Percentiles rank a stretch among this genome's conserved stretches.
Evolutionary conservation across 75 land plant genomes (phyloP).

Genomic region (Sequoia sempervirens): DNA sequence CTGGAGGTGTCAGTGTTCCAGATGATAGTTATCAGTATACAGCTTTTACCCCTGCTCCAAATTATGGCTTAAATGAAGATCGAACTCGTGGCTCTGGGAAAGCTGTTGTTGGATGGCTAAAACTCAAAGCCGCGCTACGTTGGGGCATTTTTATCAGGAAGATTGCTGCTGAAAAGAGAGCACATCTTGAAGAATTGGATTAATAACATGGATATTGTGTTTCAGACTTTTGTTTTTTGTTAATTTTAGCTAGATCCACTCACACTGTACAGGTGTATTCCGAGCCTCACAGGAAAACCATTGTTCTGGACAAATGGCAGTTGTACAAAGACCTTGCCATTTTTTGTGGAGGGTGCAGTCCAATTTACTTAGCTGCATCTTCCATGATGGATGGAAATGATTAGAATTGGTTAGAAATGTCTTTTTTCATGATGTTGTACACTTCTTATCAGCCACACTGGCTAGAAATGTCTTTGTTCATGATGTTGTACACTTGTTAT

Average conservation of each 20-base stretch:
- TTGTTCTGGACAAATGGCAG: not conserved
- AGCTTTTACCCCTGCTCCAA: constrained; percentile 43
- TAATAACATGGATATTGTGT: not conserved
- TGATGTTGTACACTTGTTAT: not conserved
- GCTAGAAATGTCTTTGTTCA: not conserved
- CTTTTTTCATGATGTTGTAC: not conserved
- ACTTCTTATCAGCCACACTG: not conserved
- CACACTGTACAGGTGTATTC: constrained; percentile 4
- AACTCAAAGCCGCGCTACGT: constrained; percentile 89
- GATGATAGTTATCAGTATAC: constrained; percentile 53
- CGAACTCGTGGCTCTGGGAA: constrained; percentile 51
- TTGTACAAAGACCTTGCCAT: not conserved
- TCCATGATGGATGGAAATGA: not conserved
- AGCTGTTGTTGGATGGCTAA: constrained; percentile 90
- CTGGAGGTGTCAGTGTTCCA: constrained; percentile 20
- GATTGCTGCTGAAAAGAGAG: constrained; percentile 74
- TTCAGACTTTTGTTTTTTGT: not conserved
- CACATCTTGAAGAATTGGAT: constrained; percentile 38
- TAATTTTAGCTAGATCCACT: constrained; percentile 6
- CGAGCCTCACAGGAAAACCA: not conserved
- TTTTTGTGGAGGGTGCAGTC: not conserved
- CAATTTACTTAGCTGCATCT: not conserved
- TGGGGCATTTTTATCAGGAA: constrained; percentile 96
- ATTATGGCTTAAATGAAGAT: constrained; percentile 27
- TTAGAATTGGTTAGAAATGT: not conserved